Evolutionary conservation across 257 asterid species (phyloP).

Genomic region (Nemophila menziesii): DNA sequence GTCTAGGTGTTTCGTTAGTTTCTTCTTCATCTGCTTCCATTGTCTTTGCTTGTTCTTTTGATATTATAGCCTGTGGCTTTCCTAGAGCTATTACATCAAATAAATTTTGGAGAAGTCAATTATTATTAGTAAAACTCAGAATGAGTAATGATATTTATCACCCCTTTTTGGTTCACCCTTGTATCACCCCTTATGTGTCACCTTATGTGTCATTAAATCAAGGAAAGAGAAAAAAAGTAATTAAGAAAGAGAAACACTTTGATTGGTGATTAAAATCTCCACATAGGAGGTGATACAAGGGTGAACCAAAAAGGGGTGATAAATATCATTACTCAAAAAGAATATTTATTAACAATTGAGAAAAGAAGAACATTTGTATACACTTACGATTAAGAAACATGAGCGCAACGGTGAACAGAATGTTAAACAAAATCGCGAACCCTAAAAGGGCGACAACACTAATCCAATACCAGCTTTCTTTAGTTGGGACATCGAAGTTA

Average conservation of each 20-base stretch:
- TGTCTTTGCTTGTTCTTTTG: conserved; percentile 69
- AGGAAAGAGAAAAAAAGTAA: no score
- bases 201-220: no score
- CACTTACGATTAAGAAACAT: conserved; percentile 50
- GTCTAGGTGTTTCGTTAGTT: conserved; percentile 32
- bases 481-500: conserved; percentile 28
- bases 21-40: conserved; percentile 42
- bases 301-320: no score
- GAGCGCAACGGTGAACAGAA: conserved; percentile 44
- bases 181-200: no score
- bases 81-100: conserved; percentile 43
- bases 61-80: conserved; percentile 74
- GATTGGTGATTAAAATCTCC: no score
- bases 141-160: no score
- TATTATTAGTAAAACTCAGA: no score
- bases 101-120: background rate
- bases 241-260: no score
- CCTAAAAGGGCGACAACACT: conserved; percentile 47
- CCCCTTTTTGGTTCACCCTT: no score
- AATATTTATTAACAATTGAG: background rate
- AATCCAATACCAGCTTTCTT: conserved; percentile 55
- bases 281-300: no score
- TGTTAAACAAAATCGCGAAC: conserved; percentile 33
- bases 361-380: conserved; percentile 5
- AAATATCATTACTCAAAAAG: no score